Evolutionary conservation across 108 stramenopile species (phyloP).

Genomic region (Bacterosira constricta): DNA sequence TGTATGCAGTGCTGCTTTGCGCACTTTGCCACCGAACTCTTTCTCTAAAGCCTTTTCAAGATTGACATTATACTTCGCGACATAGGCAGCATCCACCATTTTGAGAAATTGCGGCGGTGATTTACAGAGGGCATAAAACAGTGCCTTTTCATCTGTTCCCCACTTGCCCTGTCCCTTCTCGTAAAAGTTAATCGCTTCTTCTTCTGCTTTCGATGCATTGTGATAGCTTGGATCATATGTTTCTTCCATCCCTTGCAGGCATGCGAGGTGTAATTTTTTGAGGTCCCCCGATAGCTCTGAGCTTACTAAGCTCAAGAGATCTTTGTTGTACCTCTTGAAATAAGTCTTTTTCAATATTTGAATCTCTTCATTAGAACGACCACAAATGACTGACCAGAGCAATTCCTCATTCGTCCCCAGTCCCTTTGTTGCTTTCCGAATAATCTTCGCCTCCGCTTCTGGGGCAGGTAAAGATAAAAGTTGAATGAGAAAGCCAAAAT

Average conservation of each 20-base stretch:
- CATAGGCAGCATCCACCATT: slow-evolving; percentile 48
- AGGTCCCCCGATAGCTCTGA: slow-evolving; percentile 62
- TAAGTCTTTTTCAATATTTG: slow-evolving; percentile 68
- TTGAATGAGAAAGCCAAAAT: slow-evolving; percentile 58
- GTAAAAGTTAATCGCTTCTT: slow-evolving; percentile 67
- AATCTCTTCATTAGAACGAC: slow-evolving; percentile 70
- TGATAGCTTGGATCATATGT: slow-evolving; percentile 67
- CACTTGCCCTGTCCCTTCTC: slow-evolving; percentile 59
- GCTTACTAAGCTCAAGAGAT: slow-evolving; percentile 53
- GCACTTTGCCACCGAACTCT: slow-evolving; percentile 62
- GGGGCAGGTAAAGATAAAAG: slow-evolving; percentile 56
- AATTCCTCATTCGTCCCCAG: slow-evolving; percentile 59
- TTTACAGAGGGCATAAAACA: slow-evolving; percentile 67
- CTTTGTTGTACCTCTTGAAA: slow-evolving; percentile 71
- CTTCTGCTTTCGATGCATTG: slow-evolving; percentile 59
- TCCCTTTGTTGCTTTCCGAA: slow-evolving; percentile 66
- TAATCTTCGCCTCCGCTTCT: slow-evolving; percentile 68
- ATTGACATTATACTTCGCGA: slow-evolving; percentile 67
- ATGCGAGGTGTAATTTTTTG: slow-evolving; percentile 51
- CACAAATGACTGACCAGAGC: slow-evolving; percentile 61
- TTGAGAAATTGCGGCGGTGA: slow-evolving; percentile 25
- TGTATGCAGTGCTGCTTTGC: slow-evolving; percentile 45
- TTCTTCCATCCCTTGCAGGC: slow-evolving; percentile 69
- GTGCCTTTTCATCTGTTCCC: slow-evolving; percentile 62
- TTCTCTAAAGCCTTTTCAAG: slow-evolving; percentile 72